Base-by-base conservation (phyloP, 2,329 filamentous ascomycete species). In the Endoconidiophora polonica region DNA sequence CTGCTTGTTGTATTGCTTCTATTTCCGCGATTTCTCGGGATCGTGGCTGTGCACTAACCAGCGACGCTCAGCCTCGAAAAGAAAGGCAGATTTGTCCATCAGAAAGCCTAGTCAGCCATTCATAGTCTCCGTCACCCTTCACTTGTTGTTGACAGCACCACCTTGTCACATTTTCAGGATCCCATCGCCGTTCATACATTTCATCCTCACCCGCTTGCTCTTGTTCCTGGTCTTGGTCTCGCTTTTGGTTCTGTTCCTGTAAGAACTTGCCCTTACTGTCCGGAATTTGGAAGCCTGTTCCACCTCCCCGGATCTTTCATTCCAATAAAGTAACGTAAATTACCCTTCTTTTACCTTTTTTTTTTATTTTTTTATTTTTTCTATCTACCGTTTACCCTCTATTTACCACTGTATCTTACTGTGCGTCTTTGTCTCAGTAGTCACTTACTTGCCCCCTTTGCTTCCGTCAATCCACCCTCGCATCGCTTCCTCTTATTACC, bases 401-500 rank as follows among this genome's bases (percentile, higher is more conserved):
- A 14, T 46, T 22, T 3, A 46, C 44, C 20, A 20, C 24, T 20
- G 24, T 24, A 24, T 12, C 20, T 22, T 24, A 24, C 41, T 43
- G n/a, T 26, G 22, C 26, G 37, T n/a, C 24, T 41, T 39, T 26
- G 24, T 40, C 44, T 44, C 49, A 26, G 18, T 43, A 24, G 22
- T 38, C 42, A 40, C 16, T 20, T 48, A 20, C 22, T 40, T 26
- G 3, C 22, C 42, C 36, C 39, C 24, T 51, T 44, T 37, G 36
- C 10, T 38, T 40, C 33, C 18, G 14, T 29, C 39, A 12, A 23
- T 44, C 24, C n/a, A 10, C 20, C 5, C 22, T 38, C 48, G 45
- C 50, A 52, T 46, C 47, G 50, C 49, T 44, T 42, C 49, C 38
- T 36, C 39, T 42, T 18, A 22, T 45, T 46, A 23, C n/a, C 49